Conservation (phyloP, 176 grass and related monocot genomes). For the Alopecurus myosuroides region DNA sequence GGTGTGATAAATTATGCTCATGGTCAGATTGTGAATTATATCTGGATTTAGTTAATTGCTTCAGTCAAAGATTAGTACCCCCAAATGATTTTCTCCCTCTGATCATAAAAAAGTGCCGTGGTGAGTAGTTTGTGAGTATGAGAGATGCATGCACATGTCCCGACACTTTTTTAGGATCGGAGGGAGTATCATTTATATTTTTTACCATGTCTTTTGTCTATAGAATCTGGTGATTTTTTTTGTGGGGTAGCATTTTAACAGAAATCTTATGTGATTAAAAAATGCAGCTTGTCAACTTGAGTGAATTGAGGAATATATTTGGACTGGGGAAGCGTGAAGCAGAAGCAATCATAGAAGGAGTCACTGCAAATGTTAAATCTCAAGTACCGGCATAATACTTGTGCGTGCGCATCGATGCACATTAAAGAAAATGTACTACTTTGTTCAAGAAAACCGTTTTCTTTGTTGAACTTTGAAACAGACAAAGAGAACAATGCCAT, state of each 20-base stretch:
- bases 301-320: slow-evolving; percentile 89
- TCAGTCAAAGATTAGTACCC: too few relatives aligned
- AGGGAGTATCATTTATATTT: too few relatives aligned
- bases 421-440: not conserved
- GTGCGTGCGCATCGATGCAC: not conserved
- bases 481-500: not conserved
- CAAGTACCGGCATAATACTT: slow-evolving; percentile 22
- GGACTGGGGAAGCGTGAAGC: slow-evolving; percentile 86
- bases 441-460: not conserved
- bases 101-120: too few relatives aligned
- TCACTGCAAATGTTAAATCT: slow-evolving; percentile 71
- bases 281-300: slow-evolving; percentile 68
- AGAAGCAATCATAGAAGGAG: slow-evolving; percentile 69
- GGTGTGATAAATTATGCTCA: not conserved
- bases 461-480: not conserved
- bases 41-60: too few relatives aligned
- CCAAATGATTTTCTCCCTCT: too few relatives aligned
- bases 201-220: not conserved
- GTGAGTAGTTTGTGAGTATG: too few relatives aligned
- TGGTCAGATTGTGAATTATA: not conserved
- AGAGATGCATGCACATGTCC: too few relatives aligned
- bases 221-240: slow-evolving; percentile 4
- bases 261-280: slow-evolving; percentile 16
- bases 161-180: too few relatives aligned
- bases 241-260: slow-evolving; percentile 28